Evolutionary conservation across 1,139 yeast species (phyloP), one percentile per base, ranked within the genome.

Genomic region (Meyerozyma carpophila): DNA sequence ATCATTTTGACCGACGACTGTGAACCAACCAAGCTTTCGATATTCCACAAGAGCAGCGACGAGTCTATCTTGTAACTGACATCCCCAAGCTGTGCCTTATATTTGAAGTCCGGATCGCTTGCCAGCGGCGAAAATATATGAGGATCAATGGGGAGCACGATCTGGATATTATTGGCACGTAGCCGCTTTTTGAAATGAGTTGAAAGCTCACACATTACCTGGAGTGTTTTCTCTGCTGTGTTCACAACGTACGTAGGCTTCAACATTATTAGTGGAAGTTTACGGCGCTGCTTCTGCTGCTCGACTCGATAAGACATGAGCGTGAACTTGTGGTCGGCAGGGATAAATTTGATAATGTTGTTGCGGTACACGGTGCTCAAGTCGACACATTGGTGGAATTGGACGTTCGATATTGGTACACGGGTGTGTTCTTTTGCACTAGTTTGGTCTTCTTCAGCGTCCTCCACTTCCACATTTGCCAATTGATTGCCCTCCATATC

Each of bases 11-110:
- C 61, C 11, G 64, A 51, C 28, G 58, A 56, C 39, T 51, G 52
- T 43, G 66, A 69, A 2, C 91, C 91, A 24, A 77, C 75, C 37
- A 83, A 58, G 13, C 77, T 65, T 1, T 75, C 77, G 9, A 85
- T 70, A 40, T 69, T 68, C 94, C 94, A 85, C 1, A 79, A 57
- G 3, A 85, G 55, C 46, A 77, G 79, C 24, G 80, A 74, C 27
- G 78, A 71, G 49, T 71, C 67, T 5, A 73, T 58, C 38, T 70
- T 68, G 50, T 57, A 72, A 38, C 61, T 59, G 4, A 72, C 77
- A 21, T 64, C 68, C 1, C 78, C 78, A 39, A 58, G 41, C 49
- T 73, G 77, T 2, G 75, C 58, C 45, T 70, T 71, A 44, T 64
- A 73, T 47, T 70, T 68, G 46, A 73, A 55, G 28, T 45, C 47